Evolutionary conservation across 768 basidiomycete species (phyloP), one percentile per base, ranked within the genome.

Genomic region (Suillus americanus): DNA sequence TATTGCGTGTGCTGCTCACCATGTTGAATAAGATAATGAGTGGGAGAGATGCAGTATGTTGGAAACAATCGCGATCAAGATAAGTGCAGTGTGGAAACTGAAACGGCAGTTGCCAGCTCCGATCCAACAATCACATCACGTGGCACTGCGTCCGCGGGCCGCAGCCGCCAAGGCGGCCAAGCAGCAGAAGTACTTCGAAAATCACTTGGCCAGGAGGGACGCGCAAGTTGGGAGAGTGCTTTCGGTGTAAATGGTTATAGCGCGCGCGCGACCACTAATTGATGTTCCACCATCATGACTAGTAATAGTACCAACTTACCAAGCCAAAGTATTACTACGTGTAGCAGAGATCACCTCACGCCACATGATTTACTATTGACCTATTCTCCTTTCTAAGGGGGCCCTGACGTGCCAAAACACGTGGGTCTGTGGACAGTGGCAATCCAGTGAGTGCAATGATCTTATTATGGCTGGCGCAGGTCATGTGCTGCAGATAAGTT

Each of bases 391-490:
- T 41, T 41, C 13, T 13, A 40, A 60, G 30, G 37, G 40, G n/a
- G n/a, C n/a, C 51, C 18, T 62, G 54, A 60, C 16, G 50, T 37
- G 25, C 53, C 2, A 10, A 60, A 62, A 62, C 62, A 60, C 25
- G 56, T 33, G 18, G 37, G 37, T 8, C 14, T 41, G 14, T 28
- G 30, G 33, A 33, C 40, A 37, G 40, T 45, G 48, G 53, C 40
- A 40, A 64, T 18, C n/a, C 37, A 13, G 33, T 20, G 64, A 20
- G 28, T 62, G 54, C 48, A 18, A 14, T n/a, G n/a, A n/a, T 30
- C 62, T 71, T 56, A 67, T 68, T 71, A 73, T 61, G 56, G 72
- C 62, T 59, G 64, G 41, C 46, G 65, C 70, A 30, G 71, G 48
- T 40, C 3, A 43, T 20, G 64, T 72, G 66, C 68, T 67, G 13